Evolutionary conservation across 2,329 filamentous ascomycete species (phyloP), one percentile per base, ranked within the genome.

Genomic region (Eurotiales sp.): DNA sequence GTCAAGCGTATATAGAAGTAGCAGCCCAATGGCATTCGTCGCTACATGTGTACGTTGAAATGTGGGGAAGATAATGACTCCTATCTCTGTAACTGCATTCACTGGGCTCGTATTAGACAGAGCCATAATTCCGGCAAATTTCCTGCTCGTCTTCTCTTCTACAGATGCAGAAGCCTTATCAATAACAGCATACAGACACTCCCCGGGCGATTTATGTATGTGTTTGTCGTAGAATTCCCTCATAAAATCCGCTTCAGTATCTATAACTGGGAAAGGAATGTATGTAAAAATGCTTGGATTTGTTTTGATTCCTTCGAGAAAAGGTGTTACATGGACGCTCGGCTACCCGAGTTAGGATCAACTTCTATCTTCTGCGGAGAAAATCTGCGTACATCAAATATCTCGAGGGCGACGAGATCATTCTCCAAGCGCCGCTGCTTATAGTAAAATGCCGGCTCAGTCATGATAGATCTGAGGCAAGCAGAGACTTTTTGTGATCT

Each of bases 11-110:
- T 65, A 60, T 36, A 63, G 62, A 43, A 71, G 47, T 51, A 71
- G 45, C 21, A 72, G 56, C 4, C 67, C 67, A 12, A 65, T 60
- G 15, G 68, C 60, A 49, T 70, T 63, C 7, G 61, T 65, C 21
- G 62, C 61, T 29, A 72, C 67, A 49, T 71, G 65, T 5, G 67
- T 69, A 25, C 61, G 58, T 40, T 71, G 67, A 50, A 63, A 71
- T 3, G 51, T 29, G 1, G 68, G 68, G 12, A 71, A 55, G 8
- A 64, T 63, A 22, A 66, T 56, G 19, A 52, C 30, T 12, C 53
- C 53, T 12, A 55, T 46, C 40, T 55, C 53, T 47, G 51, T 46
- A 51, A 48, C 23, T 41, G 47, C 36, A 34, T 56, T 37, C n/a
- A 25, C 36, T 30, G 49, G 46, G 50, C 49, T 41, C 10, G 48